Conservation (phyloP, 2,329 filamentous ascomycete genomes). For the Sporothrix luriei region DNA sequence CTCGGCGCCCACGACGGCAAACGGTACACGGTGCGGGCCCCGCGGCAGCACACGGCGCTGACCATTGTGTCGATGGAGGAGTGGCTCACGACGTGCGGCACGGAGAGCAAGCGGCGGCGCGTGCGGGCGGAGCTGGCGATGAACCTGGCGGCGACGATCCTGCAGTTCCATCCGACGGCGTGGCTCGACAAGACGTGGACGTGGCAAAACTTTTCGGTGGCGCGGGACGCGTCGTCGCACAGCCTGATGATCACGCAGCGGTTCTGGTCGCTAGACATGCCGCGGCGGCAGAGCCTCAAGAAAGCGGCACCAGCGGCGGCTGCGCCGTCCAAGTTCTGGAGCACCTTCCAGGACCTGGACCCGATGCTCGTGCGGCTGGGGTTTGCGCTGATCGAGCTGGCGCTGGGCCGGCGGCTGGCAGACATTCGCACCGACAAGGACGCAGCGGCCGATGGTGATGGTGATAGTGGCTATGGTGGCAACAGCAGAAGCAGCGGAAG, state of each 20-base stretch:
- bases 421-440: slow-evolving; percentile 31
- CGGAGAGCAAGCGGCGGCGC: slow-evolving; percentile 31
- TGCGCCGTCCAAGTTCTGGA: slow-evolving; percentile 33
- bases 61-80: slow-evolving; percentile 35
- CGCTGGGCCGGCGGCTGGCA: slow-evolving; percentile 30
- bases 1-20: slow-evolving; percentile 30
- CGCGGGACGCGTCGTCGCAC: slow-evolving; percentile 28
- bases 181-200: slow-evolving; percentile 37
- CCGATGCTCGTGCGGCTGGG: slow-evolving; percentile 36
- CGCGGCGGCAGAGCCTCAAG: slow-evolving; percentile 24
- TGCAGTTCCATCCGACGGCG: slow-evolving; percentile 34
- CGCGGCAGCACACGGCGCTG: slow-evolving; percentile 26
- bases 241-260: slow-evolving; percentile 34
- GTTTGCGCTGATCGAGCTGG: slow-evolving; percentile 35
- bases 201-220: slow-evolving; percentile 35
- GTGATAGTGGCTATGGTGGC: background rate
- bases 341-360: slow-evolving; percentile 32
- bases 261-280: slow-evolving; percentile 33
- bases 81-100: slow-evolving; percentile 32
- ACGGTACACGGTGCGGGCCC: slow-evolving; percentile 32
- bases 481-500: background rate
- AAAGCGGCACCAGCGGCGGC: slow-evolving; percentile 23
- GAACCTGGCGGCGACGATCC: slow-evolving; percentile 34
- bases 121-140: slow-evolving; percentile 34
- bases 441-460: background rate